phyloP scores from a whole-genome alignment of 2,329 filamentous ascomycete genomes.

The Fusarium lyarnte region DNA sequence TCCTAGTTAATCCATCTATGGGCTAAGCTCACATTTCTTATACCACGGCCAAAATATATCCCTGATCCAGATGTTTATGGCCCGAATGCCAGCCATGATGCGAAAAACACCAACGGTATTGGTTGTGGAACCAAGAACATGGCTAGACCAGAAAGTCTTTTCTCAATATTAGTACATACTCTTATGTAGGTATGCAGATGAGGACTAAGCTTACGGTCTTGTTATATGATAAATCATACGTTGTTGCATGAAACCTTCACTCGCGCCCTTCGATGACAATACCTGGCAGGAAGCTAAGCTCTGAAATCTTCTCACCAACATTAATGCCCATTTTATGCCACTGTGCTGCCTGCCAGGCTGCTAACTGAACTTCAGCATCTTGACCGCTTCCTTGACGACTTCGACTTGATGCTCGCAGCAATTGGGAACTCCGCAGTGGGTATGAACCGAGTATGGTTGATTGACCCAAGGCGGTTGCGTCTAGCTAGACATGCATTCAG shows the following conservation, averaged over 20 bases:
- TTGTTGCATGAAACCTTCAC: no score
- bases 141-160: background rate
- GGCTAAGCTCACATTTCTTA: background rate
- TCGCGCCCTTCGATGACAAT: background rate
- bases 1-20: no score
- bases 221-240: no score
- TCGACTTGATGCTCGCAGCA: background rate
- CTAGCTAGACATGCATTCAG: no score
- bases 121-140: background rate
- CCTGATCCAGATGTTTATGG: background rate
- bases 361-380: background rate
- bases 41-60: background rate
- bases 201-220: no score
- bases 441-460: background rate
- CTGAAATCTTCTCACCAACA: no score
- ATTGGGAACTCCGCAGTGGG: background rate
- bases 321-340: background rate
- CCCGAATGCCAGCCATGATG: background rate
- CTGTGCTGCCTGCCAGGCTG: background rate
- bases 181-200: no score
- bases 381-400: background rate
- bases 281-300: no score
- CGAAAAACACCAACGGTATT: background rate
- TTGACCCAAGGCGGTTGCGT: background rate
- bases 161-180: background rate